Base-by-base conservation (phyloP, 495 filamentous ascomycete genomes). In the Penicillium pulvis region DNA sequence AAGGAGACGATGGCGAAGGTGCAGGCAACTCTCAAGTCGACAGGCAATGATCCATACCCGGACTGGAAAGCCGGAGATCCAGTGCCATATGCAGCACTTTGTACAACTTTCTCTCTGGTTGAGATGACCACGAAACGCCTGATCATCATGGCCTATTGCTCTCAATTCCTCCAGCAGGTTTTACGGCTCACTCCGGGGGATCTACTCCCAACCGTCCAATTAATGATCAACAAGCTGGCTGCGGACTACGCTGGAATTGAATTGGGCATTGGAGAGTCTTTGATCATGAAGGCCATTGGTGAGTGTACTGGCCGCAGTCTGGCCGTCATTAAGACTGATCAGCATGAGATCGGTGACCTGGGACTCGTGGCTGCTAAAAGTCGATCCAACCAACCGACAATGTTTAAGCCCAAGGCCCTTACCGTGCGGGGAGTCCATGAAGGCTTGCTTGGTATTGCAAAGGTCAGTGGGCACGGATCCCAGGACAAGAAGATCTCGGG, bases 251-350 rank as follows among this genome's bases (percentile, higher is more conserved):
- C 93, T 24, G 94, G 94, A 19, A 90, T 98, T 56, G 94, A 98
- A 73, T 79, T 98, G 17, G 94, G 94, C 30, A 98, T 98, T 67
- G 94, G 94, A 44, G 94, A 98, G 76, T 96, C 92, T 14, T 70
- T 98, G 45, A 96, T 98, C 64, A 97, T 98, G 92, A 98, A 97
- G 66, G 90, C 94, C 16, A 96, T 98, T 66, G 92, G 92, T 14
- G 93, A 98, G 76, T 87, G 86, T 51, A 98, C 94, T 3, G 94
- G 94, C 6, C 87, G 95, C 53, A 94, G 87, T 67, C 72, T 97
- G 42, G 74, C 83, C 9, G 85, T 94, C 52, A 96, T 98, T 72
- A 97, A 97, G 70, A 81, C 86, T 41, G 94, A 98, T 65, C 94
- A 98, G 59, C 91, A 92, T 62, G 91, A 97, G 63, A 95, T 97